phyloP scores from a whole-genome alignment of 2,329 filamentous ascomycete genomes.

The Malbranchea zuffiana region DNA sequence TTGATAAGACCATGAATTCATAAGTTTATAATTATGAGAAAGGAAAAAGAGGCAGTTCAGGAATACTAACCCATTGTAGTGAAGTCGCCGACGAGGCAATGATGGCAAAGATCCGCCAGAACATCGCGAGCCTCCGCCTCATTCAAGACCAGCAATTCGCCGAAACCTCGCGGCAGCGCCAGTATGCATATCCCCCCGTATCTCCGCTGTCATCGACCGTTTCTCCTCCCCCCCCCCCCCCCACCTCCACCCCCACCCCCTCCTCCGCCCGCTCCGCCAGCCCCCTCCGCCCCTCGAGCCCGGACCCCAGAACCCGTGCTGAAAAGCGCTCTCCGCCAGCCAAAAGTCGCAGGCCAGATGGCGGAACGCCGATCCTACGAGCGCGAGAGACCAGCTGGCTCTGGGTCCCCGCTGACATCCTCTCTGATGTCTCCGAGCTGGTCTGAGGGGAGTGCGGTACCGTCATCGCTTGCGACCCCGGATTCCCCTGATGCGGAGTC shows the following conservation, averaged over 20 bases:
- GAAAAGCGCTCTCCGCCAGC: constrained; percentile 7
- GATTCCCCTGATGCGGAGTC: neutral
- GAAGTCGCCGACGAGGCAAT: constrained; percentile 12
- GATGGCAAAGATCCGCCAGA: constrained; percentile 17
- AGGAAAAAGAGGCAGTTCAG: too few species aligned
- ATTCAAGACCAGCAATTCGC: constrained; percentile 10
- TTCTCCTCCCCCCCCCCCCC: neutral
- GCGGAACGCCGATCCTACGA: constrained; percentile 9
- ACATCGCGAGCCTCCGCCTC: constrained; percentile 7
- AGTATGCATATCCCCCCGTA: neutral
- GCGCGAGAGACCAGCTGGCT: constrained; percentile 10
- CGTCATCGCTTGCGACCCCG: constrained; percentile 3
- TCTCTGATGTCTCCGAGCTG: constrained; percentile 24
- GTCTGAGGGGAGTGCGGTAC: constrained; percentile 6
- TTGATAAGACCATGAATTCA: too few species aligned
- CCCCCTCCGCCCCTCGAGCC: neutral
- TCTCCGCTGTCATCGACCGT: neutral
- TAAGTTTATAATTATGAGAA: too few species aligned
- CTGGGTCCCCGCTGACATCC: constrained; percentile 7
- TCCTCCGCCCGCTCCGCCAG: neutral
- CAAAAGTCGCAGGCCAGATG: constrained; percentile 1
- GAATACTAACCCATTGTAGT: too few species aligned
- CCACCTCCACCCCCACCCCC: neutral
- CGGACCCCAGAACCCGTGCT: constrained; percentile 2
- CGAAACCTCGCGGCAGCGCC: constrained; percentile 1